Base-by-base conservation (phyloP, 2,329 filamentous ascomycete genomes). In the Botrytis elliptica region DNA sequence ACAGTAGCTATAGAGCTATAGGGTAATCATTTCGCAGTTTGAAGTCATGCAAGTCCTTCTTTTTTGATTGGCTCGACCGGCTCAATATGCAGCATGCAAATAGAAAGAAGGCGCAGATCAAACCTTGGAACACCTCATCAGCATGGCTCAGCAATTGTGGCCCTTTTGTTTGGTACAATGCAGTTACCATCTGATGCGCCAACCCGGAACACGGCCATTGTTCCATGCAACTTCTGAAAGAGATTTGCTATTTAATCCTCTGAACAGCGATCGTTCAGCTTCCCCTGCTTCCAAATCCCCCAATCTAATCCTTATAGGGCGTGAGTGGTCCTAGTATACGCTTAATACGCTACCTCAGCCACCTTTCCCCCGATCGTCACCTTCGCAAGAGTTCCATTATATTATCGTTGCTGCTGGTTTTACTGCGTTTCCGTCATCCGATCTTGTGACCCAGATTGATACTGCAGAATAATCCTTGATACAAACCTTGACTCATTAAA, bases 301-400 rank as follows among this genome's bases (percentile, higher is more conserved):
- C 40, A 71, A 36, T 36, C 44, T 49, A 71, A 71, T 71, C 68
- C 55, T 71, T 71, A 71, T 64, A 71, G 38, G 68, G 59, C 59
- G 68, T n/a, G 40, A 49, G 55, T 71, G 40, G 29, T 64, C 44
- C 68, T 49, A 16, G 38, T 68, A 42, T 25, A 44, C 16, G 40
- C 59, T 62, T 62, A 38, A 40, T n/a, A 46, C 44, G 29, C 49
- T 42, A 42, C 49, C 18, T 69, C 66, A 57, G 66, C 66, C 49
- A 57, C 49, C n/a, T 68, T 68, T 68, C 22, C 36, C 33, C 38
- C 33, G 22, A 55, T 67, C 64, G n/a, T 66, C 46, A n/a, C 49
- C 36, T 42, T 42, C n/a, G 29, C 49, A 69, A 57, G 36, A 33
- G 18, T 42, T 12, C 49, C 29, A 57, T 40, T 57, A 36, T 25